Evolutionary conservation across 371 early-diverging fungal species (phyloP).

Genomic region (Massospora cicadina): DNA sequence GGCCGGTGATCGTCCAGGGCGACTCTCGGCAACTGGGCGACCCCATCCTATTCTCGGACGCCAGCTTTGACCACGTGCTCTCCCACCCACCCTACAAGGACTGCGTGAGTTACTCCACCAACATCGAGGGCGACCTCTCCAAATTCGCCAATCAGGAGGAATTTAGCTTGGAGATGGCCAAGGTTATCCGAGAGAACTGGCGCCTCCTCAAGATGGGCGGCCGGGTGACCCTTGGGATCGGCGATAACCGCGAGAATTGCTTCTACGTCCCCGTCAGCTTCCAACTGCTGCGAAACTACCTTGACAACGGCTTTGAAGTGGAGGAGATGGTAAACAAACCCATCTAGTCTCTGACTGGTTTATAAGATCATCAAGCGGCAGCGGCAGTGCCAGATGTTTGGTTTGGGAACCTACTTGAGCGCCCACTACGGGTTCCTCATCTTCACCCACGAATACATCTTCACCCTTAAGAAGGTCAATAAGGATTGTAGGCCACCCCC

Average conservation of each 20-base stretch:
- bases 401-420: constrained; percentile 70
- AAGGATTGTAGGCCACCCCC: background rate
- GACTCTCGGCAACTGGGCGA: constrained; percentile 47
- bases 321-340: constrained; percentile 48
- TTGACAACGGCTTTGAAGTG: constrained; percentile 66
- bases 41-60: constrained; percentile 30
- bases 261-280: constrained; percentile 78
- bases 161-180: constrained; percentile 55
- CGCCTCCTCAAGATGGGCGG: constrained; percentile 55
- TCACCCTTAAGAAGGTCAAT: constrained; percentile 51
- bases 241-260: constrained; percentile 77
- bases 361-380: constrained; percentile 67
- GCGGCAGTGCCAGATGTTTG: constrained; percentile 74
- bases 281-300: constrained; percentile 56
- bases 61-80: constrained; percentile 64
- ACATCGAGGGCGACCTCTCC: constrained; percentile 66
- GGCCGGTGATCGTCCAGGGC: constrained; percentile 65
- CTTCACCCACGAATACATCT: constrained; percentile 84
- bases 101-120: constrained; percentile 42
- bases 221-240: constrained; percentile 70
- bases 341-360: background rate
- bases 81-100: constrained; percentile 92
- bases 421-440: constrained; percentile 76
- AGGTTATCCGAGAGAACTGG: constrained; percentile 53
- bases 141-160: constrained; percentile 52